Conservation (phyloP, 1,284 basidiomycete species). For the Moesziomyces antarcticus region DNA sequence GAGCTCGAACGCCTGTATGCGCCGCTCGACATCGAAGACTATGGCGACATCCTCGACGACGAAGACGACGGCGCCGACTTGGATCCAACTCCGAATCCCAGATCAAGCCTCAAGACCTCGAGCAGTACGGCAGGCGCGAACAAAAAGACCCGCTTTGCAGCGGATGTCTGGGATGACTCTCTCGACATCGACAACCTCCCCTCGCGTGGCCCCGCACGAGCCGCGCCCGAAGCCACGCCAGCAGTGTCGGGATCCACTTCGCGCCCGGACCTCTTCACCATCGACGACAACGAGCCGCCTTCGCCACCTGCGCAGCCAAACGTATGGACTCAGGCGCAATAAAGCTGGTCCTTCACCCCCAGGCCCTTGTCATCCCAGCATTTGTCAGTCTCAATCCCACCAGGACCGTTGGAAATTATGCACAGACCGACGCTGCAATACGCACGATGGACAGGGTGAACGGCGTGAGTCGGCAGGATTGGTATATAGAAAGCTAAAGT, state of each 20-base stretch:
- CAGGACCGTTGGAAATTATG: too few relatives aligned
- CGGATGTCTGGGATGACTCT: constrained; percentile 33
- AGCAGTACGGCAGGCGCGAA: constrained; percentile 1
- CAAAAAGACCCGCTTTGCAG: constrained; percentile 31
- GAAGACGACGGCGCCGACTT: constrained; percentile 15
- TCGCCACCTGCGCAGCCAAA: background rate
- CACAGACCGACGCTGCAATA: too few relatives aligned
- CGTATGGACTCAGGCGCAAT: background rate
- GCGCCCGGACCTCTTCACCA: constrained; percentile 40
- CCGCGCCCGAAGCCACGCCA: too few relatives aligned
- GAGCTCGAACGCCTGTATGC: constrained; percentile 59
- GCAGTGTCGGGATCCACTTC: background rate
- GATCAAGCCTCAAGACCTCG: constrained; percentile 16
- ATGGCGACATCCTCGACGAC: constrained; percentile 41
- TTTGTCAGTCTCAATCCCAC: too few relatives aligned
- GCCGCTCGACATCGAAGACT: constrained; percentile 53
- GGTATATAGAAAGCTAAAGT: constrained; percentile 1
- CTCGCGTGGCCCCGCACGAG: background rate
- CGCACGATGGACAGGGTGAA: background rate
- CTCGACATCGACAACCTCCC: constrained; percentile 13
- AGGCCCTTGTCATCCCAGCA: background rate
- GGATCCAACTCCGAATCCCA: background rate
- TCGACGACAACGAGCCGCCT: constrained; percentile 46
- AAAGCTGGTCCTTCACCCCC: background rate
- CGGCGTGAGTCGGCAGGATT: background rate